Percentiles rank a stretch among this genome's conserved stretches.
These are phyloP conservation scores for Phytophthora podocarpi DNA, from an alignment of 352 stramenopile species.

Conservation along the genomic window DNA sequence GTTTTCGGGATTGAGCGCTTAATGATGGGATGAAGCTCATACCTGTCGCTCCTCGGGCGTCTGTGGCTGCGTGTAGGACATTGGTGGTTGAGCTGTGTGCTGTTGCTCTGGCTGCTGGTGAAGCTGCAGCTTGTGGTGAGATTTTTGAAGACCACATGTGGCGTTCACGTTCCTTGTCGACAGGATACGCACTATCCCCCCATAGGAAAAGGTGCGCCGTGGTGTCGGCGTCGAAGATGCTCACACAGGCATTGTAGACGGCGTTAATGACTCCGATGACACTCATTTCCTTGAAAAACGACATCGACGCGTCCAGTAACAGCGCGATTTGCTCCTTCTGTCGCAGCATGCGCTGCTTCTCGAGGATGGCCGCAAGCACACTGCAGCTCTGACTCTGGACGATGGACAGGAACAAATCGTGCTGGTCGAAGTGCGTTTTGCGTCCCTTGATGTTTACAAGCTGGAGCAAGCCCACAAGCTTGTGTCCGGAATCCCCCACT, in stretches of 20 bases:
- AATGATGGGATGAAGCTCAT: conserved; percentile 41
- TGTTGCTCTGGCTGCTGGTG: conserved; percentile 1
- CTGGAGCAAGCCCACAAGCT: conserved; percentile 69
- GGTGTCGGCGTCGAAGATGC: conserved; percentile 61
- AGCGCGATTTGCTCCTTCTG: conserved; percentile 69
- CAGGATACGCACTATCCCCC: conserved; percentile 30
- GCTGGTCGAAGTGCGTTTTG: conserved; percentile 62
- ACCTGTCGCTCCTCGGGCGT: conserved; percentile 1
- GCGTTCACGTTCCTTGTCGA: conserved; percentile 26
- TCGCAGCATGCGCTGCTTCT: conserved; percentile 66
- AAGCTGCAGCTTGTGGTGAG: conserved; percentile 28
- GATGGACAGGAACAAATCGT: conserved; percentile 82
- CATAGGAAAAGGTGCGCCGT: conserved; percentile 75
- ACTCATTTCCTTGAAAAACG: conserved; percentile 85
- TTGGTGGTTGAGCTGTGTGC: conserved; percentile 11
- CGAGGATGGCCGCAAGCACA: conserved; percentile 70
- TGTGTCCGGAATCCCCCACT: conserved; percentile 31
- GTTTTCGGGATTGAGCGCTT: conserved; percentile 45
- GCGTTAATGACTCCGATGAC: conserved; percentile 79
- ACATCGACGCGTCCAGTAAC: conserved; percentile 74
- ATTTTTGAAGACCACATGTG: conserved; percentile 81
- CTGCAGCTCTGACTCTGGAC: conserved; percentile 69
- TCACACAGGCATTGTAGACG: conserved; percentile 76
- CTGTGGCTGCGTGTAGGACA: not conserved
- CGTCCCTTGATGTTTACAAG: conserved; percentile 74